Evolutionary conservation across 2,329 filamentous ascomycete genomes (phyloP).

Genomic region (Dactylellina parvicollis): DNA sequence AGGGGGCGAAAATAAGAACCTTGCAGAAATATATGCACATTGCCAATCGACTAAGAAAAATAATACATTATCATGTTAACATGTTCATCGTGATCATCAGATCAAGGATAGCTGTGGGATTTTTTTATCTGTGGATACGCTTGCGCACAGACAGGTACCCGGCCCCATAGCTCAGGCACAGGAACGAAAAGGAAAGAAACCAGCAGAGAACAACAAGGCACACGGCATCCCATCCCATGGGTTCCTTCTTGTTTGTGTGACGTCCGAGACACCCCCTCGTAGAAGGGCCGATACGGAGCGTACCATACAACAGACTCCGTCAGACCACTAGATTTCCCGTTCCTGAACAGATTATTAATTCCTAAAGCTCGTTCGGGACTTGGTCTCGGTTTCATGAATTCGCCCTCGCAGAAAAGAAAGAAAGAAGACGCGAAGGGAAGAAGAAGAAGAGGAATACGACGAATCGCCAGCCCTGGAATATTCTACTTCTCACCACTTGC

Average conservation of each 20-base stretch:
- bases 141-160: conserved; percentile 55
- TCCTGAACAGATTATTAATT: not conserved
- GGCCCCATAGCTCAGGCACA: conserved; percentile 50
- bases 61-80: no score
- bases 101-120: conserved; percentile 25
- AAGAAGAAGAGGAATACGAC: not conserved
- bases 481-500: no score
- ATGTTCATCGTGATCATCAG: conserved; percentile 30
- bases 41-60: not conserved
- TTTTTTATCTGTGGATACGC: conserved; percentile 11
- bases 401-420: not conserved
- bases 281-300: conserved; percentile 5
- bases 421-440: not conserved
- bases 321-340: not conserved
- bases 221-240: conserved; percentile 3
- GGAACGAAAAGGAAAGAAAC: conserved; percentile 10
- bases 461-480: no score
- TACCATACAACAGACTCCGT: not conserved
- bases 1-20: conserved; percentile 17
- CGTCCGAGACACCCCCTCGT: conserved; percentile 12
- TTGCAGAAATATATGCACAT: conserved; percentile 2
- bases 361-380: not conserved
- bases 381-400: not conserved
- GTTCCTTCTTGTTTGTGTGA: conserved; percentile 24
- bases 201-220: not conserved